Evolutionary conservation across 2,329 filamentous ascomycete species (phyloP).

Genomic region (Aspergillus ibericus): DNA sequence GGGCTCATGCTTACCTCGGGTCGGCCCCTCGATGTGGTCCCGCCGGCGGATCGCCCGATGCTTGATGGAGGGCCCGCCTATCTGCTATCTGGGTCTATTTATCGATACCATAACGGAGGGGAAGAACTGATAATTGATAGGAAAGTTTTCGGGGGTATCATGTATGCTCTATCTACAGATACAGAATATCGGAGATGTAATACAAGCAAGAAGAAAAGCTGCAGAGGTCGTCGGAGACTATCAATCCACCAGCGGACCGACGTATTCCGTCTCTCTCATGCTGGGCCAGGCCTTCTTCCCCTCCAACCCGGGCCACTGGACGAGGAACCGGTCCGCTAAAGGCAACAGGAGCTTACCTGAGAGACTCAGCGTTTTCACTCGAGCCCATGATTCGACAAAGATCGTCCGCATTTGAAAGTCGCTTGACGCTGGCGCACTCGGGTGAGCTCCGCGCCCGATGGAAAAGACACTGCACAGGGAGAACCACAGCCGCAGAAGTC

Average conservation of each 20-base stretch:
- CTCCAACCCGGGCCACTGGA: constrained; percentile 73
- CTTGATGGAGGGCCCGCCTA: background rate
- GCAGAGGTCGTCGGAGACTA: background rate
- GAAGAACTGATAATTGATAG: too few relatives aligned
- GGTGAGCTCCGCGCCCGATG: constrained; percentile 10
- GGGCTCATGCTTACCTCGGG: background rate
- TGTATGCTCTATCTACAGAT: background rate
- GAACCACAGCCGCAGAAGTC: constrained; percentile 57
- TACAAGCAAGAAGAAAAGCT: background rate
- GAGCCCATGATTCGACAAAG: constrained; percentile 91
- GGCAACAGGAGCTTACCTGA: constrained; percentile 74
- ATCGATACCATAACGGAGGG: too few relatives aligned
- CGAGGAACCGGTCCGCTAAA: constrained; percentile 75
- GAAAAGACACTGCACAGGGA: constrained; percentile 15
- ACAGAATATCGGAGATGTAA: background rate
- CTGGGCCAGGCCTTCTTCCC: constrained; percentile 42
- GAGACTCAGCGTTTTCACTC: constrained; percentile 77
- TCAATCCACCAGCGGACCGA: constrained; percentile 40
- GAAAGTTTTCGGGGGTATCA: background rate
- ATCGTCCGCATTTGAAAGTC: constrained; percentile 66
- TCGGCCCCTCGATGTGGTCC: constrained; percentile 1
- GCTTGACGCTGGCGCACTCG: constrained; percentile 31
- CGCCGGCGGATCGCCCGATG: background rate
- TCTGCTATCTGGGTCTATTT: background rate
- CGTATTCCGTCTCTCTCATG: constrained; percentile 41